Evolutionary conservation across 164 flowering plant genomes (phyloP).

Genomic region (Chimonanthus praecox): DNA sequence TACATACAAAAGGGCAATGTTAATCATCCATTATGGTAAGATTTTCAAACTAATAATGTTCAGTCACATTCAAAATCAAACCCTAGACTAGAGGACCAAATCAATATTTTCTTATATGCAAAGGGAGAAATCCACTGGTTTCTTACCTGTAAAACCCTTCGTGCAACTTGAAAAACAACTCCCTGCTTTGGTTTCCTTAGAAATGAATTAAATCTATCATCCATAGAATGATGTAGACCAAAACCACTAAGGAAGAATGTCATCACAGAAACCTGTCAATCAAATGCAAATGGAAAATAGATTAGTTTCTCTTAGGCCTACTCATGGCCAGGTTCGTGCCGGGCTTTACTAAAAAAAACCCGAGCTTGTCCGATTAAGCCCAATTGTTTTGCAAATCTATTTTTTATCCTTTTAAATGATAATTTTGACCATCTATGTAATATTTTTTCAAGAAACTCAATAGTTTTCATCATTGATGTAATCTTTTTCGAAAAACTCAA

Average conservation of each 20-base stretch:
- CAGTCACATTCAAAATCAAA: not conserved
- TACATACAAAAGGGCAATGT: not conserved
- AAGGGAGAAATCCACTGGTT: not conserved
- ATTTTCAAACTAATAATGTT: too few relatives aligned
- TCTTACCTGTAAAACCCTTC: slow-evolving; percentile 56
- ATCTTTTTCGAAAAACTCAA: too few relatives aligned
- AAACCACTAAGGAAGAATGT: slow-evolving; percentile 31
- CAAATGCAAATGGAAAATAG: not conserved
- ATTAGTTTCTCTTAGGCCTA: not conserved
- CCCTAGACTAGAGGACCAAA: not conserved
- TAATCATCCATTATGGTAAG: not conserved
- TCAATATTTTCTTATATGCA: not conserved
- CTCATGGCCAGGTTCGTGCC: too few relatives aligned
- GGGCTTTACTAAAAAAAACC: too few relatives aligned
- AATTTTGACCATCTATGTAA: too few relatives aligned
- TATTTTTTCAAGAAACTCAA: too few relatives aligned
- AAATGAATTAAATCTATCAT: slow-evolving; percentile 3
- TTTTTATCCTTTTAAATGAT: too few relatives aligned
- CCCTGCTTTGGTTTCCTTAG: slow-evolving; percentile 20
- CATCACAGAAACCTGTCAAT: slow-evolving; percentile 36
- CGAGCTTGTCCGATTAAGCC: too few relatives aligned
- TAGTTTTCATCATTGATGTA: too few relatives aligned
- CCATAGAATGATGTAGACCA: slow-evolving; percentile 11
- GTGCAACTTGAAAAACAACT: slow-evolving; percentile 34
- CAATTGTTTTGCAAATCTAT: too few relatives aligned